Evolutionary conservation across 495 filamentous ascomycete genomes (phyloP), one percentile per base, ranked within the genome.

Genomic region (Astrocystis sublimbata): DNA sequence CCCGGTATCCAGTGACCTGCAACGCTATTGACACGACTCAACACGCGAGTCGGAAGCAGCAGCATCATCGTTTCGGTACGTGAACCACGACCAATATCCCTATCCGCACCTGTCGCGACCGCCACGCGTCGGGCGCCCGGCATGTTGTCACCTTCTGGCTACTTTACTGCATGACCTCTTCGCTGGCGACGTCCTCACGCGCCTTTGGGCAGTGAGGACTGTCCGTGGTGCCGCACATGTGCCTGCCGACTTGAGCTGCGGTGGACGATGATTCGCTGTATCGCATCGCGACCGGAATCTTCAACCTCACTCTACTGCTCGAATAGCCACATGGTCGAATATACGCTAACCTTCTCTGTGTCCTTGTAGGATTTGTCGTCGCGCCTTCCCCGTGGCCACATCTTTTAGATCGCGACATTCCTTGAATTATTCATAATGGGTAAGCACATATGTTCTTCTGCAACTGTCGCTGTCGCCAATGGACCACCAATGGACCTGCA

Each of bases 351-450:
- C 49, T 65, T 59, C 51, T 61, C 51, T 33, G 31, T 33, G 10
- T 60, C 61, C 51, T n/a, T n/a, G 13, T 49, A 72, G 65, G 68
- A 47, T 64, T 38, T 46, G 70, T 65, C n/a, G 68, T 65, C 15
- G 61, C 62, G 43, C 66, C 64, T 72, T 69, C 67, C 58, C 46
- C 52, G 35, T 56, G 53, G 54, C 46, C 52, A 57, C 63, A 73
- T 67, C 55, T 69, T 40, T 60, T 71, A 72, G 46, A 52, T 57
- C 42, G 45, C 49, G 62, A 70, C 58, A 68, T 69, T 60, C 60
- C 50, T 71, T 65, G 61, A 70, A 66, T 56, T 65, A 71, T 77
- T 76, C 60, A 72, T 62, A 73, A 81, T 80, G 78, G 79, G 79
- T 80, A 81, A 80, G 78, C 73, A 66, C 71, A 70, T 71, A 68